Conservation (phyloP, 1,284 basidiomycete genomes). For the Inonotus hispidus region DNA sequence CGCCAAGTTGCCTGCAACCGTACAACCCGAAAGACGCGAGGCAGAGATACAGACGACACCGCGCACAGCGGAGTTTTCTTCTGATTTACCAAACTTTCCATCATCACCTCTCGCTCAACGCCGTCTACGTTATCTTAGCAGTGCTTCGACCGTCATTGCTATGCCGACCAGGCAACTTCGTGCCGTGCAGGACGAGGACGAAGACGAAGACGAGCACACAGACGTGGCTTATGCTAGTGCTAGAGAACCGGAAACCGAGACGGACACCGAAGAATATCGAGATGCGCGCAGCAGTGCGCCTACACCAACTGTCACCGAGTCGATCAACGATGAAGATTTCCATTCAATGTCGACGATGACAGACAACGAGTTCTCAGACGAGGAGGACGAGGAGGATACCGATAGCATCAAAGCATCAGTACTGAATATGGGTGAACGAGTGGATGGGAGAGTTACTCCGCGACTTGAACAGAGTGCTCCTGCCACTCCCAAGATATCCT, state of each 20-base stretch:
- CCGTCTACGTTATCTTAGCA: slow-evolving; percentile 35
- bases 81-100: slow-evolving; percentile 36
- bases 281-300: slow-evolving; percentile 73
- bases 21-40: slow-evolving; percentile 15
- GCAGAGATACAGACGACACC: slow-evolving; percentile 22
- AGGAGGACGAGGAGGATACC: slow-evolving; percentile 49
- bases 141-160: slow-evolving; percentile 44
- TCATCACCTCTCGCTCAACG: slow-evolving; percentile 28
- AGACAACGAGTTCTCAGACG: slow-evolving; percentile 52
- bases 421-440: slow-evolving; percentile 26
- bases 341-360: slow-evolving; percentile 70
- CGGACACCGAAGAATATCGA: slow-evolving; percentile 73
- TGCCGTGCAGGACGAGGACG: slow-evolving; percentile 31
- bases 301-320: slow-evolving; percentile 48
- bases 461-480: neutral
- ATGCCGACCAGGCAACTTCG: slow-evolving; percentile 24
- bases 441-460: slow-evolving; percentile 23
- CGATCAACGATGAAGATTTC: slow-evolving; percentile 58
- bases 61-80: slow-evolving; percentile 3
- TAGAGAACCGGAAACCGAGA: slow-evolving; percentile 58
- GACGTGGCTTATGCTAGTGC: slow-evolving; percentile 53
- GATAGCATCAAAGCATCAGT: slow-evolving; percentile 62
- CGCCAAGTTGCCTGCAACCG: slow-evolving; percentile 12
- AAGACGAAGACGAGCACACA: slow-evolving; percentile 34
- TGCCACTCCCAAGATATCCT: slow-evolving; percentile 22